Evolutionary conservation across 108 stramenopile genomes (phyloP).

Genomic region (Epipyxis sp.): DNA sequence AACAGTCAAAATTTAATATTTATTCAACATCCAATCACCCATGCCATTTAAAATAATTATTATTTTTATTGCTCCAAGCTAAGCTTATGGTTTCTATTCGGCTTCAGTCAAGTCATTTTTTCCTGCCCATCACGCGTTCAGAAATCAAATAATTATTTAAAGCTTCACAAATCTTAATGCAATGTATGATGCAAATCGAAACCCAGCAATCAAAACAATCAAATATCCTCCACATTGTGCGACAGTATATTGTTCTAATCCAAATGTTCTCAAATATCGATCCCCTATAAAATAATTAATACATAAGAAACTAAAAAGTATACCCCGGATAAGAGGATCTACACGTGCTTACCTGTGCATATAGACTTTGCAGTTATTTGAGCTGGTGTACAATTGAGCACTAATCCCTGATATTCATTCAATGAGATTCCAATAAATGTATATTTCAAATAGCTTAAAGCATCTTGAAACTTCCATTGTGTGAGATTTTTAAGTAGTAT

Average conservation of each 20-base stretch:
- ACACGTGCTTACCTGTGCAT: too few species aligned
- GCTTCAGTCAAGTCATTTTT: too few species aligned
- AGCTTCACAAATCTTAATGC: not conserved
- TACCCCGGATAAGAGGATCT: too few species aligned
- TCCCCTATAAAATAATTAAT: not conserved
- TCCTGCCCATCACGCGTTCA: too few species aligned
- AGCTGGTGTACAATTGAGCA: not conserved
- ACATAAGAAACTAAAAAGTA: not conserved
- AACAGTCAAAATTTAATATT: too few species aligned
- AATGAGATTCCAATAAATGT: constrained; percentile 8
- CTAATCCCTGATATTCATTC: constrained; percentile 22
- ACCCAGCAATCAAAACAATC: not conserved
- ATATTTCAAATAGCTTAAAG: constrained; percentile 19
- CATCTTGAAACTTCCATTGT: constrained; percentile 5
- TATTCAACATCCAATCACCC: too few species aligned
- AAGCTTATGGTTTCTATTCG: too few species aligned
- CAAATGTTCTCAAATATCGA: not conserved
- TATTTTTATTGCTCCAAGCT: too few species aligned
- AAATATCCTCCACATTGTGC: not conserved
- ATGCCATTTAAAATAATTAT: too few species aligned
- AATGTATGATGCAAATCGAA: not conserved
- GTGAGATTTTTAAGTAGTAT: constrained; percentile 1
- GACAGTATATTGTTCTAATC: not conserved
- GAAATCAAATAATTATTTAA: not conserved
- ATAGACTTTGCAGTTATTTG: too few species aligned